Base-by-base conservation (phyloP, 108 stramenopile genomes). In the Seminavis robusta region DNA sequence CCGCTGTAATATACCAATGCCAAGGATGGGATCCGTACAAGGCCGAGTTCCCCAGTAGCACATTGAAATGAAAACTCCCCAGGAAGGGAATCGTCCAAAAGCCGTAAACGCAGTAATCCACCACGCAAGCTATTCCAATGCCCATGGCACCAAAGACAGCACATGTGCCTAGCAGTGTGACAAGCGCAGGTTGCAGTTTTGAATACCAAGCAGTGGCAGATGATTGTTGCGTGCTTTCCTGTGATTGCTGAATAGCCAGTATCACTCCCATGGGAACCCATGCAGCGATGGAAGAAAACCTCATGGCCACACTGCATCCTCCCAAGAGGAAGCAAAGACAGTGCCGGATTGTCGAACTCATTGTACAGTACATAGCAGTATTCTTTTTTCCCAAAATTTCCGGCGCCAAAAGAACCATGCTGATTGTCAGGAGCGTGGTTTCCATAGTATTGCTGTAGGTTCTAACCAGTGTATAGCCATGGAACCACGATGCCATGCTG, bases 41-140 rank as follows among this genome's bases (percentile, higher is more conserved):
- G 19, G 74, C 68, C 23, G 81, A 84, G 10, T 84, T 67, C 8
- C 80, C 83, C 61, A 44, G 28, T 17, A 52, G 3, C 2, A 82
- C 88, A 65, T 94, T 94, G 81, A 94, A 94, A 60, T 90, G 81
- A 58, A 90, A 66, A 47, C 80, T 94, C 17, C 86, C 88, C 39
- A 94, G 56, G 36, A 88, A 73, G 15, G 92, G 92, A 4, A 90
- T 61, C 1, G 86, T 78, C 84, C 83, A 84, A 63, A 94, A 86
- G 38, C 88, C 92, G 46, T 80, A 94, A 58, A 88, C 61, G 30
- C 47, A 39, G 39, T 84, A 73, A 79, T 94, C 92, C 24, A 88
- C 48, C 16, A 77, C 29, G 16, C 78, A 59, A 17, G 81, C 77
- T 17, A 68, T 4, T 2, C 63, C 13, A 1, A 94, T 41, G 24